Base-by-base conservation (phyloP, 495 filamentous ascomycete genomes). In the Tuber melanosporum region DNA sequence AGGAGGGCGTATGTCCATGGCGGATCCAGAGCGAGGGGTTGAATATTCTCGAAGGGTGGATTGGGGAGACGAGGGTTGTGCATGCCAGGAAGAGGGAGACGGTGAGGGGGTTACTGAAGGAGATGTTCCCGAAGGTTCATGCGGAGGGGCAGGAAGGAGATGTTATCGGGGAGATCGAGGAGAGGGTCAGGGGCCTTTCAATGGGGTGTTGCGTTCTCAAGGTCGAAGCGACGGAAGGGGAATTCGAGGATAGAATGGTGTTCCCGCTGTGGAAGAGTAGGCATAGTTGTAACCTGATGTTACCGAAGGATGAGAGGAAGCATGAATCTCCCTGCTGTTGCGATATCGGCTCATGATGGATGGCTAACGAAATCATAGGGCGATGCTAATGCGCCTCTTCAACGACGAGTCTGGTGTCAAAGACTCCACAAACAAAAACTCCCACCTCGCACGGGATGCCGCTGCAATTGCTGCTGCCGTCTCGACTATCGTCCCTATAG, bases 91-190 rank as follows among this genome's bases (percentile, higher is more conserved):
- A 91, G 82, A 90, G 90, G 83, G 88, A 89, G 75, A 98, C 94
- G 7, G 87, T 99, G 71, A 88, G 87, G 70, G 90, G 88, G 76
- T 87, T 99, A 32, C 88, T 99, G 52, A 90, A 93, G 43, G 95
- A 99, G 87, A 94, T 98, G 91, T 99, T 98, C 85, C 94, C 95
- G 52, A 94, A 93, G 84, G 88, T 98, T 87, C 75, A 97, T 42
- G 91, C 90, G 62, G 95, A 97, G 85, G 94, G 98, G 77, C 84
- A 89, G 62, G 90, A 94, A 72, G 90, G 97, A n/a, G 89, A 88
- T 4, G 92, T 94, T 87, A 83, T 98, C 69, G 91, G 90, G 49
- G 95, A 98, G 85, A 96, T 99, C 80, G 93, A 93, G 69, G 91
- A 93, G 85, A 87, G 89, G n/a, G 92, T 96, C 1, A 86, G 89